These are phyloP conservation scores for Balakata baccata DNA, from an alignment of 345 rosid genomes.

Conservation along the genomic window DNA sequence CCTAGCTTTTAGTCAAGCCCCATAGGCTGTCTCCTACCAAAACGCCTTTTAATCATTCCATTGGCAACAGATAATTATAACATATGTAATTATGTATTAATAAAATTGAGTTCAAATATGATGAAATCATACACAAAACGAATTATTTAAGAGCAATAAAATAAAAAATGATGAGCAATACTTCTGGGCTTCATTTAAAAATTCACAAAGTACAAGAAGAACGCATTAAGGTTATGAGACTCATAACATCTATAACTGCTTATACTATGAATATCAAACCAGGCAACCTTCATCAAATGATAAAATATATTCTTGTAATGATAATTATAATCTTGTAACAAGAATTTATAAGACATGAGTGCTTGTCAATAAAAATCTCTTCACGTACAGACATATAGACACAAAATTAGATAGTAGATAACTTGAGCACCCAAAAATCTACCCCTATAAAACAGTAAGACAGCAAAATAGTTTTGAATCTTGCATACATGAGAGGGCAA, in stretches of 20 bases:
- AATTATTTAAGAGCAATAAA: neutral
- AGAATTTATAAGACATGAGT: neutral
- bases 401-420: neutral
- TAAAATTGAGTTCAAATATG: neutral
- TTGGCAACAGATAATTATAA: neutral
- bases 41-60: neutral
- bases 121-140: neutral
- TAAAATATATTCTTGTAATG: neutral
- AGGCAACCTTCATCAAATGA: neutral
- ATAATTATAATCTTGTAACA: neutral
- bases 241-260: neutral
- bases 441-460: conserved; percentile 6
- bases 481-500: conserved; percentile 88
- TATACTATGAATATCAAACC: neutral
- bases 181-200: neutral
- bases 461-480: conserved; percentile 7
- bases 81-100: neutral
- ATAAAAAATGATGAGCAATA: neutral
- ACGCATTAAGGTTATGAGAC: neutral
- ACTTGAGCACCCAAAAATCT: neutral
- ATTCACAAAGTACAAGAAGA: conserved; percentile 1
- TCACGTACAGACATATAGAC: neutral
- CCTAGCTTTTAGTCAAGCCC: neutral
- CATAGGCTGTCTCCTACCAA: neutral
- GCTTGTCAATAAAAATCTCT: neutral